Base-by-base conservation (phyloP, 345 rosid genomes). In the Eutrema japonicum region DNA sequence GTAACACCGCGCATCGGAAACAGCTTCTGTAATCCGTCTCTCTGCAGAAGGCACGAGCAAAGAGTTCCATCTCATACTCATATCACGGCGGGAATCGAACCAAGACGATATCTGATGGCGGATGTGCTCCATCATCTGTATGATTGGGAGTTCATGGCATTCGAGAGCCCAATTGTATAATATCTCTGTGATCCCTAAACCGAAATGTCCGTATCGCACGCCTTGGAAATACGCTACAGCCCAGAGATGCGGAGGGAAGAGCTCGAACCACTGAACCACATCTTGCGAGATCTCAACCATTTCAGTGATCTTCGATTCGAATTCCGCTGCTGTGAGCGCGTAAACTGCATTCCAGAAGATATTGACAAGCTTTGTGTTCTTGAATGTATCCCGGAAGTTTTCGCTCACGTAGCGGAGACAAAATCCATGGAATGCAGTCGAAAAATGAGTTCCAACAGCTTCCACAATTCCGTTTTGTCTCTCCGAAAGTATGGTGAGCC, bases 331-430 rank as follows among this genome's bases (percentile, higher is more conserved):
- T 0, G 98, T 94, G 66, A 94, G 96, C 42, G 98, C 96, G 58
- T 94, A 89, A 55, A 94, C 98, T 2, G 98, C 96, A 45, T 82
- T 91, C 98, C 98, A 94, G 82, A 94, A 94, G 47, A 94, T 94
- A 51, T 91, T 91, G 14, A 94, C 96, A 61, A 94, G 70, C 80
- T 94, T 94, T 2, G 95, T 81, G 82, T 94, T 91, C 85, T 89
- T 94, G 78, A 94, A 94, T 3, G 97, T 92, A 71, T 94, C 97
- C 6, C 97, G 90, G 71, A 91, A 94, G 75, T 86, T 91, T 76
- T 94, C 97, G 35, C 96, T 94, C 10, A 91, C 91, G 49, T 81
- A 82, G 14, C 96, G 93, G 29, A 94, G 89, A 81, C 98, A 95
- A 80, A 95, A 90, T 40, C 99, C 97, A 40, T 95, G 99, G 69